Percentiles rank a stretch among this genome's conserved stretches.
Conservation (phyloP, 495 filamentous ascomycete species). For the Glonium stellatum region DNA sequence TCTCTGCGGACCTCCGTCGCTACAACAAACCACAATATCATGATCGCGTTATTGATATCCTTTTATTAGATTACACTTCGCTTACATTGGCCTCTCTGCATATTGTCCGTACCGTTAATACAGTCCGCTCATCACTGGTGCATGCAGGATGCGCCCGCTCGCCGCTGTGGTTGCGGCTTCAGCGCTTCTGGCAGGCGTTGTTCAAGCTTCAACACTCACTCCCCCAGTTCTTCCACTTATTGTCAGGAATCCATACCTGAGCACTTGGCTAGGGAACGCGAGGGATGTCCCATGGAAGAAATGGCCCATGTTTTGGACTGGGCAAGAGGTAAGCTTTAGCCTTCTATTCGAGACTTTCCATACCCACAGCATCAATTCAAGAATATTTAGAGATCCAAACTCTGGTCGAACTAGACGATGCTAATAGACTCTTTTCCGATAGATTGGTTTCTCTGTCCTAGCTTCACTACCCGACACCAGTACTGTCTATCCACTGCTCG, state of each 20-base stretch:
- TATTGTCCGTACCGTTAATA: neutral
- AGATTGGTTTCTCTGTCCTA: constrained; percentile 76
- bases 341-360: constrained; percentile 12
- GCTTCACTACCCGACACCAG: constrained; percentile 63
- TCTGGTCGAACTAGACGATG: constrained; percentile 10
- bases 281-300: constrained; percentile 77
- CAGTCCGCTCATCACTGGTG: neutral
- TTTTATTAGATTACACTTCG: neutral
- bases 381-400: constrained; percentile 4
- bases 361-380: constrained; percentile 1
- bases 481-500: constrained; percentile 78
- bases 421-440: constrained; percentile 4
- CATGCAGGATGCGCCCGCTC: constrained; percentile 25
- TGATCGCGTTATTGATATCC: constrained; percentile 4
- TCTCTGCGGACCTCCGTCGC: neutral
- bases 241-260: constrained; percentile 88
- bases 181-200: constrained; percentile 25
- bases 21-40: neutral
- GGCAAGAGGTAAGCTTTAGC: constrained; percentile 49
- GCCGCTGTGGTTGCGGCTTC: constrained; percentile 9
- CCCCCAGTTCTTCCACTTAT: constrained; percentile 82
- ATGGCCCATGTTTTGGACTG: constrained; percentile 96
- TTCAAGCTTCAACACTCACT: constrained; percentile 41
- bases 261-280: constrained; percentile 75
- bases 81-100: neutral